A percentile compares a stretch with the other conserved stretches of the same genome.
Conservation (phyloP, 2,329 filamentous ascomycete genomes). For the Calonectria multiphialidica region DNA sequence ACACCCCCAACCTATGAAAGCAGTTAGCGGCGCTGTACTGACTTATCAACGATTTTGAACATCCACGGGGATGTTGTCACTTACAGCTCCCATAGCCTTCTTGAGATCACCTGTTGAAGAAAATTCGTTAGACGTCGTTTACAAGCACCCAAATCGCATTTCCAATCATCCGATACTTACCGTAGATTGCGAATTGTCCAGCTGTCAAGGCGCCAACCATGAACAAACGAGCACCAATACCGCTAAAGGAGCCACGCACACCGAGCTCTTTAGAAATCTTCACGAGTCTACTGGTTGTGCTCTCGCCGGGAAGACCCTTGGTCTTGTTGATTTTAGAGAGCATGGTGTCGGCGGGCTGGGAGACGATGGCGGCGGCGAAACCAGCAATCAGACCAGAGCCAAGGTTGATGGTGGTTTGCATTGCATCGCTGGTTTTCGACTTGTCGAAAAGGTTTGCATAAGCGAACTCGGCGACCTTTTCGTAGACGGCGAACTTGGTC, state of each 20-base stretch:
- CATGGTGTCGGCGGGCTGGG: constrained; percentile 94
- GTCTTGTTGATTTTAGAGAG: constrained; percentile 97
- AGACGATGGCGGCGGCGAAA: constrained; percentile 89
- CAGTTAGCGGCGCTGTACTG: background rate
- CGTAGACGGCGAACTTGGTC: background rate
- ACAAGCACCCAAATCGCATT: too few species aligned
- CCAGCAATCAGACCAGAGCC: constrained; percentile 63
- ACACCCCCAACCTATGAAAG: background rate
- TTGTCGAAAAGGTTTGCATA: background rate
- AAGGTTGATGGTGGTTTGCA: constrained; percentile 87
- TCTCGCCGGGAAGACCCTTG: constrained; percentile 86
- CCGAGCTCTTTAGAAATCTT: constrained; percentile 65
- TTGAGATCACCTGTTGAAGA: background rate
- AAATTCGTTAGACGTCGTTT: background rate
- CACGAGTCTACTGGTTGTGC: constrained; percentile 82
- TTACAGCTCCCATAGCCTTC: constrained; percentile 1
- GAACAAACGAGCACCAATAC: background rate
- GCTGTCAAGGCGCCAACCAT: constrained; percentile 4
- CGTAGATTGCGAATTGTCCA: background rate
- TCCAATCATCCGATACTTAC: background rate
- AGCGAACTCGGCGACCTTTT: background rate
- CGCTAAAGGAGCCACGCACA: background rate
- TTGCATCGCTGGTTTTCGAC: background rate
- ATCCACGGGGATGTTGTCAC: background rate
- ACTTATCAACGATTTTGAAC: background rate